These are phyloP conservation scores for Ophiosphaerella korrae DNA, from an alignment of 2,329 filamentous ascomycete genomes.

Conservation along the genomic window DNA sequence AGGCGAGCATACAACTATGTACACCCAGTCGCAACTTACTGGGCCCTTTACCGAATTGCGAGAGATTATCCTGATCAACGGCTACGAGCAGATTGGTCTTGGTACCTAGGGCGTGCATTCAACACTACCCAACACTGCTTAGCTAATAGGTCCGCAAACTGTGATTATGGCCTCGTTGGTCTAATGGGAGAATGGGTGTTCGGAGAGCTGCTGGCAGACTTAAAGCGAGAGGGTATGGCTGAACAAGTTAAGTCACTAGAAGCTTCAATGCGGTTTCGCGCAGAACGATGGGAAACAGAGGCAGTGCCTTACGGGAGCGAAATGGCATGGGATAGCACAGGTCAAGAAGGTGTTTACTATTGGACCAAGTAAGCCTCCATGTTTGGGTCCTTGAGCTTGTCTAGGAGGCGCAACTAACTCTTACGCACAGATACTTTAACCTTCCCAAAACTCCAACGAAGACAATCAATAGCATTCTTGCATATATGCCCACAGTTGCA, in stretches of 20 bases:
- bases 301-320: conserved; percentile 64
- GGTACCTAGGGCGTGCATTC: conserved; percentile 63
- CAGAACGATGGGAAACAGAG: conserved; percentile 56
- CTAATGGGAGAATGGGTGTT: conserved; percentile 67
- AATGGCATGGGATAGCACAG: conserved; percentile 68
- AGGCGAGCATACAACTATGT: conserved; percentile 65
- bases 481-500: conserved; percentile 62
- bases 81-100: conserved; percentile 53
- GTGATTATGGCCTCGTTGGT: conserved; percentile 54
- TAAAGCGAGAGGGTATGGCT: conserved; percentile 54
- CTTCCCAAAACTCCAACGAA: conserved; percentile 54
- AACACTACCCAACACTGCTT: conserved; percentile 52
- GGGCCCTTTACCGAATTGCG: conserved; percentile 62
- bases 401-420: not conserved
- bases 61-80: conserved; percentile 55
- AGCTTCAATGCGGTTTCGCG: conserved; percentile 56
- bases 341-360: conserved; percentile 66
- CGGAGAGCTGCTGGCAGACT: conserved; percentile 58
- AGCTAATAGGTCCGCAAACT: conserved; percentile 44
- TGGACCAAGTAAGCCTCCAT: conserved; percentile 51
- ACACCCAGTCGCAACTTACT: conserved; percentile 62
- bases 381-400: too few relatives aligned
- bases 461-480: conserved; percentile 61
- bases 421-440: conserved; percentile 52
- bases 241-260: conserved; percentile 50